These are phyloP conservation scores for Termitomyces sp. DNA, from an alignment of 768 basidiomycete species.

Conservation along the genomic window DNA sequence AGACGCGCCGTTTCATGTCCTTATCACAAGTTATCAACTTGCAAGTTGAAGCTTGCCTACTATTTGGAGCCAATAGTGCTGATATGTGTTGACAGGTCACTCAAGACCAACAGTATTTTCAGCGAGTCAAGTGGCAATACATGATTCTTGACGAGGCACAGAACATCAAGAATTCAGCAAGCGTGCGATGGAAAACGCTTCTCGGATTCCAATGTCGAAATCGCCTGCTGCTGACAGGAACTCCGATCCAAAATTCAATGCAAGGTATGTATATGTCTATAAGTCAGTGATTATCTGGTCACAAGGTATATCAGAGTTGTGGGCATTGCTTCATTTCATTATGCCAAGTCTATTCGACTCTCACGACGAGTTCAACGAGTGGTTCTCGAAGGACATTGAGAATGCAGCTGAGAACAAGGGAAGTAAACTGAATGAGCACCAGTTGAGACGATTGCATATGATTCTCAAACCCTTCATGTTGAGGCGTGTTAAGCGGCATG, in stretches of 20 bases:
- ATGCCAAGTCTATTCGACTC: slow-evolving; percentile 99
- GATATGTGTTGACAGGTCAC: slow-evolving; percentile 53
- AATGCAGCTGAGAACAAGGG: slow-evolving; percentile 89
- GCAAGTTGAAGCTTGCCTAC: slow-evolving; percentile 34
- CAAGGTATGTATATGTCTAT: slow-evolving; percentile 56
- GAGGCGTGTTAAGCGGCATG: slow-evolving; percentile 92
- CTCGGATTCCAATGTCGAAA: slow-evolving; percentile 96
- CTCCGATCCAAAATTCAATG: slow-evolving; percentile 99
- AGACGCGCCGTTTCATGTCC: slow-evolving; percentile 93
- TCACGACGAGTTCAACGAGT: slow-evolving; percentile 98
- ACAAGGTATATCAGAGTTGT: slow-evolving; percentile 60
- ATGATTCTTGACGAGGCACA: slow-evolving; percentile 99
- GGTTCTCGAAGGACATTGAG: slow-evolving; percentile 99
- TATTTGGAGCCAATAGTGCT: not conserved
- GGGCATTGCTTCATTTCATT: slow-evolving; percentile 98
- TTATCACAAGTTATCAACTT: slow-evolving; percentile 96
- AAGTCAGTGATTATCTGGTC: not conserved
- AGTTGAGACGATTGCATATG: slow-evolving; percentile 93
- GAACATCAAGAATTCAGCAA: slow-evolving; percentile 97
- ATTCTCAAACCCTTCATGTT: slow-evolving; percentile 99
- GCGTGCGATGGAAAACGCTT: slow-evolving; percentile 95
- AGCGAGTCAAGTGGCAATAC: slow-evolving; percentile 98
- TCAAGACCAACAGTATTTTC: slow-evolving; percentile 97
- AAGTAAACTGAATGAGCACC: slow-evolving; percentile 89
- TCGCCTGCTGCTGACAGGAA: slow-evolving; percentile 90